phyloP scores from a whole-genome alignment of 2,329 filamentous ascomycete genomes.

The Emmonsiellopsis sp. region DNA sequence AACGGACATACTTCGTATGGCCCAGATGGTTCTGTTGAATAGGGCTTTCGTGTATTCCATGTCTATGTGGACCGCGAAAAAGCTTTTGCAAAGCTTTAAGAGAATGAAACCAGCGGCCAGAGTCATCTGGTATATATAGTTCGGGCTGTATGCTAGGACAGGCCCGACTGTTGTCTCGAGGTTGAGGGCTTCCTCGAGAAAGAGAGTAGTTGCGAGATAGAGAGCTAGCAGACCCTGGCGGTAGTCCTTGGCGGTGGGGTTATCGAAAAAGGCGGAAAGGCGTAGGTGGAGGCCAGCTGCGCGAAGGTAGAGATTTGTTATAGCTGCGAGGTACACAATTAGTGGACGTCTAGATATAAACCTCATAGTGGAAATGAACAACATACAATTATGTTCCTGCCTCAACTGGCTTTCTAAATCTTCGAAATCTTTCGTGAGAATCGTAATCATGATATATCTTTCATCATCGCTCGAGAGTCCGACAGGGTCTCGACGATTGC shows the following conservation, averaged over 20 bases:
- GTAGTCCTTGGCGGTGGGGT: conserved; percentile 37
- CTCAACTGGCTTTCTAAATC: conserved; percentile 44
- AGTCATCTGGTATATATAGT: conserved; percentile 59
- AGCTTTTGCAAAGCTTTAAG: conserved; percentile 57
- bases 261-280: conserved; percentile 42
- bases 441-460: conserved; percentile 33
- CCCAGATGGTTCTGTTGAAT: conserved; percentile 50
- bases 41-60: conserved; percentile 46
- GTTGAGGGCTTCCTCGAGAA: conserved; percentile 38
- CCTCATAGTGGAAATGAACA: neutral
- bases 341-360: neutral
- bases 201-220: conserved; percentile 37
- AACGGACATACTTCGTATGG: conserved; percentile 51
- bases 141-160: conserved; percentile 45
- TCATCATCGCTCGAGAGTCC: conserved; percentile 38
- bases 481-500: conserved; percentile 45
- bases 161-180: conserved; percentile 36
- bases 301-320: conserved; percentile 39
- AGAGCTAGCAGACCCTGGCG: conserved; percentile 35
- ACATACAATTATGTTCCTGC: conserved; percentile 31
- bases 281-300: conserved; percentile 39
- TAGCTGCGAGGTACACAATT: conserved; percentile 19
- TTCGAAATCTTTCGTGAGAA: conserved; percentile 38
- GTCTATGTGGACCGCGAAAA: conserved; percentile 50
- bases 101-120: conserved; percentile 55